Conservation (phyloP, 1,139 yeast species). For the Yamadazyma atlantica region DNA sequence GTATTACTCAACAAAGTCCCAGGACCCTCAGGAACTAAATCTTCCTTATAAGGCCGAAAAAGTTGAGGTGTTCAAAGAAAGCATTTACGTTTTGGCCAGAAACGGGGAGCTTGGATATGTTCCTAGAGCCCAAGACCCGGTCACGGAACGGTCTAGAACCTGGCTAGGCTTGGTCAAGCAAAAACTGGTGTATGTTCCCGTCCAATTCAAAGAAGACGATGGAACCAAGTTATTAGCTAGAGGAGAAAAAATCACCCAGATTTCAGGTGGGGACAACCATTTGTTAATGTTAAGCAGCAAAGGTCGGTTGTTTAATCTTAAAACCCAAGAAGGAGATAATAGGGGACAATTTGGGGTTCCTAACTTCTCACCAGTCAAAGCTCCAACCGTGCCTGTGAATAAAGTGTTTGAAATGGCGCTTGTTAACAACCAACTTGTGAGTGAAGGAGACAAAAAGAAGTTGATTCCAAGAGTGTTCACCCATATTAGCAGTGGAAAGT, state of each 20-base stretch:
- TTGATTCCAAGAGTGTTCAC: slow-evolving; percentile 46
- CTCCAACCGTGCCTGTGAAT: slow-evolving; percentile 24
- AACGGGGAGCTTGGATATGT: slow-evolving; percentile 54
- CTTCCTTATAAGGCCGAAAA: slow-evolving; percentile 48
- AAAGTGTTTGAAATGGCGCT: slow-evolving; percentile 34
- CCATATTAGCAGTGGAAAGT: slow-evolving; percentile 69
- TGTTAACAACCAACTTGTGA: slow-evolving; percentile 35
- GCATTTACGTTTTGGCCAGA: slow-evolving; percentile 55
- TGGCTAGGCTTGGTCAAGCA: slow-evolving; percentile 19
- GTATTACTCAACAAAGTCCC: slow-evolving; percentile 57
- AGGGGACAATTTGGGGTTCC: slow-evolving; percentile 89
- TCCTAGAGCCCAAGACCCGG: no score
- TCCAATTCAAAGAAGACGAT: slow-evolving; percentile 5
- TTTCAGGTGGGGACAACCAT: slow-evolving; percentile 66
- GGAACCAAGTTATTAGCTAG: slow-evolving; percentile 20
- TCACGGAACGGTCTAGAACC: no score
- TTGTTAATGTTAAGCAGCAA: slow-evolving; percentile 56
- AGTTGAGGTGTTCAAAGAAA: slow-evolving; percentile 53
- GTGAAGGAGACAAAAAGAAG: slow-evolving; percentile 18
- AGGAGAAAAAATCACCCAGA: slow-evolving; percentile 51
- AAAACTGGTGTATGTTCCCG: slow-evolving; percentile 4
- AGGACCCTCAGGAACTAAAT: slow-evolving; percentile 23
- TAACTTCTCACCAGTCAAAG: slow-evolving; percentile 58
- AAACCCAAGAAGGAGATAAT: slow-evolving; percentile 50
- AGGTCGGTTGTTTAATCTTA: slow-evolving; percentile 66